A percentile compares a stretch with the other conserved stretches of the same genome.
These are phyloP conservation scores for Thalassia testudinum DNA, from an alignment of 116 monocot species.

Conservation along the genomic window DNA sequence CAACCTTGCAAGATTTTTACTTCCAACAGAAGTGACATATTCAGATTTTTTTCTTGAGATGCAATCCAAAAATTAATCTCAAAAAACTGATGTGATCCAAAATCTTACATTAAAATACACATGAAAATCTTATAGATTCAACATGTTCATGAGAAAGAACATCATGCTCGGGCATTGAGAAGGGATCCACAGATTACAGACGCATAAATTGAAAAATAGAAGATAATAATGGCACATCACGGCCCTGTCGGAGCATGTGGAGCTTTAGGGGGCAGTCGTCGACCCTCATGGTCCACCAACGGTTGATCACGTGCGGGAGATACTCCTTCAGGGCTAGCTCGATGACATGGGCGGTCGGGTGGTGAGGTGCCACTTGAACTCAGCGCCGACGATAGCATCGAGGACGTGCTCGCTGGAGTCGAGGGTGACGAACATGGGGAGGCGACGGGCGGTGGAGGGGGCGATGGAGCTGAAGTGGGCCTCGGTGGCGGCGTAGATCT, in stretches of 20 bases:
- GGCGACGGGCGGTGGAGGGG: neutral
- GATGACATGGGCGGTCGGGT: neutral
- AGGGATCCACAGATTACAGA: too few species aligned
- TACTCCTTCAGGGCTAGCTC: constrained; percentile 1
- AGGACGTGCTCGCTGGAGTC: constrained; percentile 2
- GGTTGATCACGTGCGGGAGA: neutral
- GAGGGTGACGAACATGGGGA: neutral
- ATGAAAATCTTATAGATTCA: too few species aligned
- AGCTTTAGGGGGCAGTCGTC: neutral
- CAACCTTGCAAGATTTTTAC: too few species aligned
- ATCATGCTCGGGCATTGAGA: too few species aligned
- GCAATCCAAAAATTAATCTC: too few species aligned
- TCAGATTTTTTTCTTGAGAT: too few species aligned
- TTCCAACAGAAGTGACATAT: too few species aligned
- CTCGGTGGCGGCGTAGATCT: constrained; percentile 4
- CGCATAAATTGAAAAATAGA: too few species aligned
- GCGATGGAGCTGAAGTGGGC: constrained; percentile 1
- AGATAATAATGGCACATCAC: too few species aligned
- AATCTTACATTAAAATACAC: too few species aligned
- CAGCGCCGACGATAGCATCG: constrained; percentile 3
- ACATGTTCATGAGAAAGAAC: too few species aligned
- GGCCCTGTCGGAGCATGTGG: neutral
- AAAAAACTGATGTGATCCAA: too few species aligned
- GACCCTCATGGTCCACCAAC: neutral
- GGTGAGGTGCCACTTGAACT: constrained; percentile 1